Conservation (phyloP, 768 basidiomycete species). For the Suillus weaverae region DNA sequence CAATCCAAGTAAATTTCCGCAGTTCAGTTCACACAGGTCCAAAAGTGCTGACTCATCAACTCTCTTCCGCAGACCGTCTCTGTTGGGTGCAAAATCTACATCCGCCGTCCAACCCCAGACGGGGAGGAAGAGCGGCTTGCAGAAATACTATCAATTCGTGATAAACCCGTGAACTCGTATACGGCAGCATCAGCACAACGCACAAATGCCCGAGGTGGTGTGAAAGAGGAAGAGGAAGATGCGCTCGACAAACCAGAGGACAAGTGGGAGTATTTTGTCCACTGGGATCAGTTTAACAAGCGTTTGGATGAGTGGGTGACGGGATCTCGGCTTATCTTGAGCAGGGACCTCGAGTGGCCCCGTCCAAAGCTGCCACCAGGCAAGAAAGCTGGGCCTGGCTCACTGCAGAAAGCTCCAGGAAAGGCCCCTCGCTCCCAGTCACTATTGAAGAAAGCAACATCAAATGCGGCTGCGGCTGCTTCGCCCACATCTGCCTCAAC, state of each 20-base stretch:
- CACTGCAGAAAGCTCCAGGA: slow-evolving; percentile 53
- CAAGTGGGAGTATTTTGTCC: slow-evolving; percentile 93
- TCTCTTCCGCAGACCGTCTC: slow-evolving; percentile 62
- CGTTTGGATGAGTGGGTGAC: slow-evolving; percentile 97
- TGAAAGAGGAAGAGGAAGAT: slow-evolving; percentile 50
- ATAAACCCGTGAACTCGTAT: slow-evolving; percentile 71
- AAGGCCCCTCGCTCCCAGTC: slow-evolving; percentile 61
- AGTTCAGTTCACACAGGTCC: slow-evolving; percentile 27
- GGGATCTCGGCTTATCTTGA: slow-evolving; percentile 81
- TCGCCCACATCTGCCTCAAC: slow-evolving; percentile 59
- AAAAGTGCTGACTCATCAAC: slow-evolving; percentile 36
- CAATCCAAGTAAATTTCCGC: slow-evolving; percentile 55
- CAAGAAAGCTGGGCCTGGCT: slow-evolving; percentile 49
- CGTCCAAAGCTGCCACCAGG: slow-evolving; percentile 71
- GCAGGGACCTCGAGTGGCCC: slow-evolving; percentile 92
- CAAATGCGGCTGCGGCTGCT: slow-evolving; percentile 66
- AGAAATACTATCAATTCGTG: slow-evolving; percentile 93
- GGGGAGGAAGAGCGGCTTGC: slow-evolving; percentile 89
- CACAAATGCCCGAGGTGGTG: slow-evolving; percentile 38
- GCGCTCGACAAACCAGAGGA: slow-evolving; percentile 63
- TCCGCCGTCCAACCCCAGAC: slow-evolving; percentile 73
- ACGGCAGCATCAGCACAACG: slow-evolving; percentile 36
- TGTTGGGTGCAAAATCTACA: slow-evolving; percentile 95
- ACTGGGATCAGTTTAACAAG: slow-evolving; percentile 99
- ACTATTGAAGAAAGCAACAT: slow-evolving; percentile 68